These are phyloP conservation scores for Torrubiellomyces zombiae DNA, from an alignment of 2,329 filamentous ascomycete genomes.

Conservation along the genomic window DNA sequence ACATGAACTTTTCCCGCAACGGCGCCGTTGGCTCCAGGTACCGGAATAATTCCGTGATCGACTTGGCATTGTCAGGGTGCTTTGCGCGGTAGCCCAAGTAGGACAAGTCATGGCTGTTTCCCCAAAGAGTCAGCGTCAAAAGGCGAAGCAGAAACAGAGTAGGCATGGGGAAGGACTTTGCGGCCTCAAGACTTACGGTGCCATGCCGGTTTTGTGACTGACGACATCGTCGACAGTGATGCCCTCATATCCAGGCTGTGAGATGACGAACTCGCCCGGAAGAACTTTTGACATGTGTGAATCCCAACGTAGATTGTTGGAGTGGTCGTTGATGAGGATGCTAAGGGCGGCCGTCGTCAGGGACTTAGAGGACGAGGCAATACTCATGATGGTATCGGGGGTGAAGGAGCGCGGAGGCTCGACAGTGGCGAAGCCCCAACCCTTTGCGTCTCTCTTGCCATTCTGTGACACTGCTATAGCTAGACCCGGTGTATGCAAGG, in stretches of 20 bases:
- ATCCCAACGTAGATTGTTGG: slow-evolving; percentile 10
- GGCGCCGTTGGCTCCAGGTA: slow-evolving; percentile 10
- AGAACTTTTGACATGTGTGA: slow-evolving; percentile 9
- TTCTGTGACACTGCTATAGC: slow-evolving; percentile 9
- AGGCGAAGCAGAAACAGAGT: no score
- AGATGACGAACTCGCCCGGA: slow-evolving; percentile 12
- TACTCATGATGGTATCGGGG: slow-evolving; percentile 11
- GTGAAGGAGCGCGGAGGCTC: slow-evolving; percentile 7
- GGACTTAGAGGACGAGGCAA: slow-evolving; percentile 12
- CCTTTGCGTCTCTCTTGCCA: slow-evolving; percentile 7
- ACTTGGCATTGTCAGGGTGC: slow-evolving; percentile 8
- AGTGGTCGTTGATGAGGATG: slow-evolving; percentile 9
- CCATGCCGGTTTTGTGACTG: slow-evolving; percentile 11
- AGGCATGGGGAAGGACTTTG: no score
- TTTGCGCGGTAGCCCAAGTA: slow-evolving; percentile 7
- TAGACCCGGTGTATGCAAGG: slow-evolving; percentile 9
- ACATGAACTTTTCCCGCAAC: slow-evolving; percentile 8
- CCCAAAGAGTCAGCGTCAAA: no score
- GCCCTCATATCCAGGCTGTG: slow-evolving; percentile 4
- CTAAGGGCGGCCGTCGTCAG: slow-evolving; percentile 11
- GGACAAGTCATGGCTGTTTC: slow-evolving; percentile 9
- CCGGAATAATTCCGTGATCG: slow-evolving; percentile 12
- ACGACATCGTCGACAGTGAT: slow-evolving; percentile 11
- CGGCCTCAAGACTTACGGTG: slow-evolving; percentile 6
- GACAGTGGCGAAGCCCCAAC: slow-evolving; percentile 8